A percentile compares a stretch with the other conserved stretches of the same genome.
phyloP scores from a whole-genome alignment of 2,329 filamentous ascomycete genomes.

The Claviceps fusiformis region DNA sequence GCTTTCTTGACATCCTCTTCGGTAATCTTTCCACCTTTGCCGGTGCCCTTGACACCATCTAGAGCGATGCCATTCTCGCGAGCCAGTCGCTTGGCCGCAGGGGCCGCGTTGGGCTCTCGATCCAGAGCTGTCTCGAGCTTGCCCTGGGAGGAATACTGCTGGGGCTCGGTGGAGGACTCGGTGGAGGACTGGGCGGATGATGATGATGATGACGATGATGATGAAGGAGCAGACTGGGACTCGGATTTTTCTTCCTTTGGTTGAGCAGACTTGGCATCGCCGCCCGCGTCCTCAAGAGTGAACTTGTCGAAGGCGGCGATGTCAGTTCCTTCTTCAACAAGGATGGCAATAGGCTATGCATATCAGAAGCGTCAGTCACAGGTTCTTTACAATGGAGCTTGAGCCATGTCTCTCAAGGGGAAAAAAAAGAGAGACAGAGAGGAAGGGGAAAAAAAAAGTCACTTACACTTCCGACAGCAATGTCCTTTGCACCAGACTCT shows the following conservation, averaged over 20 bases:
- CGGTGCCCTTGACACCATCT: slow-evolving; percentile 71
- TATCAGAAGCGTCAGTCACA: not conserved
- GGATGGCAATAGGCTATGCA: slow-evolving; percentile 77
- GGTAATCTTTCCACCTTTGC: slow-evolving; percentile 74
- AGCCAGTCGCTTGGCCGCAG: slow-evolving; percentile 68
- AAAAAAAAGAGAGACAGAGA: too few relatives aligned
- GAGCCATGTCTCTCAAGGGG: not conserved
- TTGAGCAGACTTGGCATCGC: slow-evolving; percentile 51
- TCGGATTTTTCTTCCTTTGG: slow-evolving; percentile 57
- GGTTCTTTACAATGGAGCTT: slow-evolving; percentile 2
- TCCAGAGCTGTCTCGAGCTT: slow-evolving; percentile 74
- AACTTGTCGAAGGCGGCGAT: slow-evolving; percentile 81
- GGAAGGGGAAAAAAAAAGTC: slow-evolving; percentile 2
- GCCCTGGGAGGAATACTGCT: slow-evolving; percentile 62
- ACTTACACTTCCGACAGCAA: slow-evolving; percentile 87
- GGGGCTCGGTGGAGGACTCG: slow-evolving; percentile 36
- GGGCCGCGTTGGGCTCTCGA: slow-evolving; percentile 60
- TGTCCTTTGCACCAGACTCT: slow-evolving; percentile 85
- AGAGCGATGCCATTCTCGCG: slow-evolving; percentile 72
- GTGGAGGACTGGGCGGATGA: slow-evolving; percentile 19
- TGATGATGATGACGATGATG: slow-evolving; percentile 21
- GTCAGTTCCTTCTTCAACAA: slow-evolving; percentile 85
- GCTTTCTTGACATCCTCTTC: slow-evolving; percentile 89
- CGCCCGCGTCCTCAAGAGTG: slow-evolving; percentile 78
- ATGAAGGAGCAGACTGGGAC: slow-evolving; percentile 41